Base-by-base conservation (phyloP, 768 basidiomycete genomes). In the Butyriboletus loyo region DNA sequence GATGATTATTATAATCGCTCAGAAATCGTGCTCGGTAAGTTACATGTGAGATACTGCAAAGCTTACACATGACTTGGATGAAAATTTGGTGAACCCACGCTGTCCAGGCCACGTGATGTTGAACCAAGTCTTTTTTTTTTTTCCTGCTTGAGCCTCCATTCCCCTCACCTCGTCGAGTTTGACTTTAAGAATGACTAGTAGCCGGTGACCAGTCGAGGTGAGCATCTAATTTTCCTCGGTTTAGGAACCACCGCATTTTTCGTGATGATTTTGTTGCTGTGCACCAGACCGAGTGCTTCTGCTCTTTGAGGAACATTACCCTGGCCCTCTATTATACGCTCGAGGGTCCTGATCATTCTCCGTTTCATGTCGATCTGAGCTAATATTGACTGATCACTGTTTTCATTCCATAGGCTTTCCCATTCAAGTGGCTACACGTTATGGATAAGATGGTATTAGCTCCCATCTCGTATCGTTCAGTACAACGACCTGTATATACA, bases 181-280 rank as follows among this genome's bases (percentile, higher is more conserved):
- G 2, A 24, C 2, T n/a, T n/a, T n/a, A 38, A n/a, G 31, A 15
- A 31, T 22, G 19, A 13, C 11, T 7, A 4, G 37, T 14, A 5
- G 7, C 7, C 7, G 7, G 1, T 10, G 25, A 9, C 27, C 15
- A 28, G 15, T 24, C 36, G 17, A 45, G 37, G 62, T 56, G 45
- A 50, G 63, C 22, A 17, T 37, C 19, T 17, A 21, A 2, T 22
- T 6, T 21, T 6, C 7, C 14, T 39, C 6, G 7, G 10, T 44
- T 35, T 19, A 14, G n/a, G 4, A 30, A 11, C 38, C 15, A 19
- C 42, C 40, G 1, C 21, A 0, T 49, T 41, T 57, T 49, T 53
- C 34, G 32, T 67, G 68, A 69, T 69, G 68, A 71, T 56, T 65
- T 48, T 44, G 46, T 65, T 71, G 68, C 69, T 71, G 65, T 71